Conservation (phyloP, 2,329 filamentous ascomycete genomes). For the Escovopsis weberi region DNA sequence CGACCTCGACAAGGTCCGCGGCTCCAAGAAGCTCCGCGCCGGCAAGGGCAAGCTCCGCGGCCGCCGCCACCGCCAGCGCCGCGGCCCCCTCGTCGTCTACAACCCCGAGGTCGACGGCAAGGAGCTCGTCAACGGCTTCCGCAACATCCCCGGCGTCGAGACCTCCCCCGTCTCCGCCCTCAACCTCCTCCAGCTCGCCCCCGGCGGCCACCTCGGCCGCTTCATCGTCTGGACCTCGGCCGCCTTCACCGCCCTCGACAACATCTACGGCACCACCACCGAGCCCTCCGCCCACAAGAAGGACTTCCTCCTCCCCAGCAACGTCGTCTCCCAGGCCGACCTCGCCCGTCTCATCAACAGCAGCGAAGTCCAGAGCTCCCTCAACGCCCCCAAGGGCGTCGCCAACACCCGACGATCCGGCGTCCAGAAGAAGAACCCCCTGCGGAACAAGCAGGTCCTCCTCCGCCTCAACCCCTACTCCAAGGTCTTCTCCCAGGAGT, state of each 20-base stretch:
- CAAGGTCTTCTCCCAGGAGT: conserved; percentile 65
- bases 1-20: conserved; percentile 91
- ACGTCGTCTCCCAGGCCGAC: conserved; percentile 87
- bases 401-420: conserved; percentile 75
- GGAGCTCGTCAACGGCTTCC: conserved; percentile 86
- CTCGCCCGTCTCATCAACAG: conserved; percentile 98
- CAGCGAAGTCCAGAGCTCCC: conserved; percentile 92
- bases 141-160: conserved; percentile 98
- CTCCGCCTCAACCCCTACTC: conserved; percentile 98
- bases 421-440: conserved; percentile 99
- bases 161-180: conserved; percentile 84
- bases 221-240: conserved; percentile 99
- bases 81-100: conserved; percentile 95
- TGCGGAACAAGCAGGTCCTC: conserved; percentile 96
- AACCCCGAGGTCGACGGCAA: conserved; percentile 90
- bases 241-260: conserved; percentile 91
- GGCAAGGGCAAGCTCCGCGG: conserved; percentile 98
- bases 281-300: conserved; percentile 87
- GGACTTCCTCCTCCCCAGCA: conserved; percentile 93
- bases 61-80: conserved; percentile 93
- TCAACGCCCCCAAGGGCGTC: conserved; percentile 81
- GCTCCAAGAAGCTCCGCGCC: conserved; percentile 90
- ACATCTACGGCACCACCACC: conserved; percentile 91
- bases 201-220: conserved; percentile 95
- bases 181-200: conserved; percentile 98